Base-by-base conservation (phyloP, 139 green algal species). In the Nannochloris sp. region DNA sequence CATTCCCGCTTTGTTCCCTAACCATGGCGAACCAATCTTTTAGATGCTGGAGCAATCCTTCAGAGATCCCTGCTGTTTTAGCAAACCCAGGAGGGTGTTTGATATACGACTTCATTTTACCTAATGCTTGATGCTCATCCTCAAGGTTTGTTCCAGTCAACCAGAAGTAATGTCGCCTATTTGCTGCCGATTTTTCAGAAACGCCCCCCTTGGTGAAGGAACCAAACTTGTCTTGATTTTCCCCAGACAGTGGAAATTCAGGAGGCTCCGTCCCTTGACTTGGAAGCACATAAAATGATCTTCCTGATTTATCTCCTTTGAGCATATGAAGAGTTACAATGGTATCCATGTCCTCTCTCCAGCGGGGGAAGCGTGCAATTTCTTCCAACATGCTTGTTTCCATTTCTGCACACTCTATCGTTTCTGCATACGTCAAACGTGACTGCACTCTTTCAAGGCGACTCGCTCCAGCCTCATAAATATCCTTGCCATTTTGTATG, bases 271-370 rank as follows among this genome's bases (percentile, higher is more conserved):
- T 53, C 15, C 68, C 70, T 18, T 25, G 27, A 5, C 63, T 50
- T 40, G 63, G 24, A 3, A 49, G 44, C 19, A 78, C 56, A 64
- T 78, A 78, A 34, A 78, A 78, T 19, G 65, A 64, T 25, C 71
- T 58, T 15, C 51, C 43, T 3, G 40, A 53, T 31, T 48, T 55
- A 24, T 78, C 71, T 27, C 65, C 66, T 0, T 64, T 64, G 19
- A 78, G 65, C 61, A 72, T 78, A 60, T 78, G 71, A 44, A 78
- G 73, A 21, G 66, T 78, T 7, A 72, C 57, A 24, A 72, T 36
- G 36, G 23, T 51, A 24, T 73, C 71, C 2, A 69, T 56, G 40
- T 14, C 10, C 60, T 36, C 23, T 60, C 40, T 25, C 23, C 34
- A 34, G 44, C 12, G 11, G 10, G 71, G 65, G 19, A 78, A 78